Evolutionary conservation across 257 asterid genomes (phyloP), one percentile per base, ranked within the genome.

Genomic region (Marsdenia floribunda): DNA sequence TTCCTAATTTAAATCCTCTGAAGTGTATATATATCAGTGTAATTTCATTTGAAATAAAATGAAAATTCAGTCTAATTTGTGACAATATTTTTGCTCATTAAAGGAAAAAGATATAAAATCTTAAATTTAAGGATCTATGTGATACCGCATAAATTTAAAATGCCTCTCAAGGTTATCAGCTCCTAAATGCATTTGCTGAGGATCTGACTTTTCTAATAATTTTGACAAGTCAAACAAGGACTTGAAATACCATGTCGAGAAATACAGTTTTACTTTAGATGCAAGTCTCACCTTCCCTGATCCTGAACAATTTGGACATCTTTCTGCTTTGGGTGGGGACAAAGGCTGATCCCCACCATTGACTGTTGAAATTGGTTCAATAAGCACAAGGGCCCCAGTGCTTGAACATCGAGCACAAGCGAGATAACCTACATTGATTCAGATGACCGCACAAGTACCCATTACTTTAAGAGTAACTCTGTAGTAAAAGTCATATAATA

Each of bases 351-450:
- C 85, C 49, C 85, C 90, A 0, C 86, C 78, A 58, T 80, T 84
- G 70, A 83, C 74, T 35, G 88, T 79, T 19, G 96, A 89, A 78
- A 87, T 86, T 67, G 97, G 97, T 76, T 89, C 90, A 21, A 83
- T 83, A 79, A 91, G 96, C 77, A 93, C 89, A 72, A 90, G 86
- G 53, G 95, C 87, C 37, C 97, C 98, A 16, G 92, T 83, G 82
- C 82, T 91, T 78, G 97, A 84, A 79, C 98, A 93, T 52, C 96
- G 94, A 75, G 98, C 98, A 78, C 98, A 93, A 18, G 98, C 97
- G 47, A 93, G 97, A 84, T 93, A 93, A 72, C 98, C 97, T 93
- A 89, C 73, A 78, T 54, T 42, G n/a, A 44, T 42, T 42, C 40
- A 58, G 19, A 64, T 42, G 64, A 24, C 52, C 3, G 44, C 24